A percentile compares a stretch with the other conserved stretches of the same genome.
phyloP scores from a whole-genome alignment of 768 basidiomycete species.

The Cyclocybe aegerita region DNA sequence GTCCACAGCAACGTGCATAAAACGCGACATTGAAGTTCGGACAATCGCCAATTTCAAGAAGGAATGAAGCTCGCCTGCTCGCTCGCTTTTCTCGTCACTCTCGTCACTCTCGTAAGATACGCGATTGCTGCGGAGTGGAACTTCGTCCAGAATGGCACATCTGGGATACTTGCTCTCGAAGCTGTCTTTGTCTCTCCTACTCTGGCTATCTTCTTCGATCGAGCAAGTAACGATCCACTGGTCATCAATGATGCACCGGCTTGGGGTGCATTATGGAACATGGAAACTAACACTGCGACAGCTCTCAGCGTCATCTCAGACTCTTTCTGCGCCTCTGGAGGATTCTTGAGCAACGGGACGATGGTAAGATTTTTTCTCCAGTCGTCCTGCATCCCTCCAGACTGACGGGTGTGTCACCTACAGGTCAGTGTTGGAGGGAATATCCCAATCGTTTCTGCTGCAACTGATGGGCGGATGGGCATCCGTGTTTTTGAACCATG shows the following conservation, averaged over 20 bases:
- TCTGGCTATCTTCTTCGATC: slow-evolving; percentile 27
- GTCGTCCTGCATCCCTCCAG: neutral
- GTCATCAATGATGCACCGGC: slow-evolving; percentile 41
- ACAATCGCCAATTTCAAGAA: too few species aligned
- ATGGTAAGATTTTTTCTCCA: slow-evolving; percentile 24
- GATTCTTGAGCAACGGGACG: slow-evolving; percentile 40
- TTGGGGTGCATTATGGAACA: slow-evolving; percentile 44
- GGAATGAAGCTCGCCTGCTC: too few species aligned
- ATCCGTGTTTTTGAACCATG: slow-evolving; percentile 40
- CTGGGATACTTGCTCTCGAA: slow-evolving; percentile 27
- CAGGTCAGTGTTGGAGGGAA: slow-evolving; percentile 32
- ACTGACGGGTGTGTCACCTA: neutral
- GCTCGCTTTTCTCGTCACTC: too few species aligned
- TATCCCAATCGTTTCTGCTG: slow-evolving; percentile 24
- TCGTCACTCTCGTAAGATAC: too few species aligned
- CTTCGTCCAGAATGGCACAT: slow-evolving; percentile 28
- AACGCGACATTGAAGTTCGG: too few species aligned
- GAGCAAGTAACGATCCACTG: slow-evolving; percentile 37
- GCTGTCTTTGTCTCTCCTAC: slow-evolving; percentile 28
- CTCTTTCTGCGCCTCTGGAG: slow-evolving; percentile 44
- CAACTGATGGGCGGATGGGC: slow-evolving; percentile 33
- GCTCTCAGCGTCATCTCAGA: slow-evolving; percentile 35
- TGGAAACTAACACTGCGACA: slow-evolving; percentile 36
- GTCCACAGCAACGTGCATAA: too few species aligned
- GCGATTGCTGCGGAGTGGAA: slow-evolving; percentile 16